Base-by-base conservation (phyloP, 148 eudicot species). In the Diospyros kaki region DNA sequence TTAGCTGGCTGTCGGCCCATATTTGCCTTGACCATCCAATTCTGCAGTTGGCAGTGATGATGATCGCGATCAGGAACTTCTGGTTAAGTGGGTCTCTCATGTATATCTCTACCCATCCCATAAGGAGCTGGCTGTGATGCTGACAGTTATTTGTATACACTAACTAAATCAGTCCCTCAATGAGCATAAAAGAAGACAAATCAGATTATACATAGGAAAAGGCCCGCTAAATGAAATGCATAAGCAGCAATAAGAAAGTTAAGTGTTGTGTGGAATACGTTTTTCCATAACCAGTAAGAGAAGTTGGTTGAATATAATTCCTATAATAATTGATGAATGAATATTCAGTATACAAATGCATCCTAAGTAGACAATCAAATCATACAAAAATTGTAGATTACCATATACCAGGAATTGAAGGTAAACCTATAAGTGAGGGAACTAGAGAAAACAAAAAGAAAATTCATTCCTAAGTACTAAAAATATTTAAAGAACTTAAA, bases 331-430 rank as follows among this genome's bases (percentile, higher is more conserved):
- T 38, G 44, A 38, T 55, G 53, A 53, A n/a, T 44, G 9, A 17
- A 65, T 41, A 40, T 56, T 28, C 4, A 64, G n/a, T 65, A 74
- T 65, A 74, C 77, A 74, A 6, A 65, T 55, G 43, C 54, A 53
- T 53, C 51, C 9, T 61, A 64, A 51, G 15, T 50, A 64, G 6
- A 10, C 17, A 14, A 66, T 13, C 28, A 18, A 28, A 48, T 6
- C 58, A 52, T 14, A 53, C 9, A 69, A 69, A 44, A 28, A 51
- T 12, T 53, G 10, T 18, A 69, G 9, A 53, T 38, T 53, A 38
- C 38, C 58, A 52, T 12, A 53, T 4, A 39, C 17, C 4, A 68
- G 59, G 72, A 69, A 69, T 12, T 52, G 72, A 53, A 53, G 58
- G 44, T 69, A 39, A 44, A 62, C 2, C 43, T 28, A 28, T 28